Base-by-base conservation (phyloP, 2,329 filamentous ascomycete species). In the Canariomyces notabilis region DNA sequence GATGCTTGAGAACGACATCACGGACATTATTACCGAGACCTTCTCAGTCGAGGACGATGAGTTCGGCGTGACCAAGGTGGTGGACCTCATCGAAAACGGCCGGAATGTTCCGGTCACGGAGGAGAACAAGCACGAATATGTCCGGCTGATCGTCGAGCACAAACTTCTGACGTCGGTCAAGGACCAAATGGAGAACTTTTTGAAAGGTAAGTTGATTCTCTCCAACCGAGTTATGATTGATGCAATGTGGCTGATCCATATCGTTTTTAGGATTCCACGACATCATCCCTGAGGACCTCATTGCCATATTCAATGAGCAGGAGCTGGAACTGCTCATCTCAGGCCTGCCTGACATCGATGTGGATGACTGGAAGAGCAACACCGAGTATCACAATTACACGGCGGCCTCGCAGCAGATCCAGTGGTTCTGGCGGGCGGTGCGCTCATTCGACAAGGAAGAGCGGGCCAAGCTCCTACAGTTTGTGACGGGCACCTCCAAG, bases 351-450 rank as follows among this genome's bases (percentile, higher is more conserved):
- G 93, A 98, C 62, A 96, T 98, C 57, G 91, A 98, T 58, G 82
- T 97, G 33, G 93, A 98, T 61, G 93, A 98, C 69, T 98, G 93
- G 93, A 96, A 95, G 79, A 89, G 87, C 69, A 95, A 96, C 68
- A 95, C 91, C 2, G 94, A 98, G 64, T 97, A 98, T 60, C 91
- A 97, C 69, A 97, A 97, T 67, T 98, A 98, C 71, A 89, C 82
- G 4, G 85, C 88, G 23, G 91, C 90, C 0, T 96, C 93, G 3
- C 87, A 89, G 36, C 94, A 98, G 65, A 95, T 98, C 49, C 90
- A 97, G 66, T 98, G 93, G 93, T 98, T 98, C 80, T 98, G 93
- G 93, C 85, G 94, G 61, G 93, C 93, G 20, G 82, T 98, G 35
- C 84, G 93, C 59, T 95, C 90, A 4, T 98, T 96, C 62, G 94